Percentiles rank a stretch among this genome's conserved stretches.
Conservation (phyloP, 1,139 yeast genomes). For the Taiozyma sp. region DNA sequence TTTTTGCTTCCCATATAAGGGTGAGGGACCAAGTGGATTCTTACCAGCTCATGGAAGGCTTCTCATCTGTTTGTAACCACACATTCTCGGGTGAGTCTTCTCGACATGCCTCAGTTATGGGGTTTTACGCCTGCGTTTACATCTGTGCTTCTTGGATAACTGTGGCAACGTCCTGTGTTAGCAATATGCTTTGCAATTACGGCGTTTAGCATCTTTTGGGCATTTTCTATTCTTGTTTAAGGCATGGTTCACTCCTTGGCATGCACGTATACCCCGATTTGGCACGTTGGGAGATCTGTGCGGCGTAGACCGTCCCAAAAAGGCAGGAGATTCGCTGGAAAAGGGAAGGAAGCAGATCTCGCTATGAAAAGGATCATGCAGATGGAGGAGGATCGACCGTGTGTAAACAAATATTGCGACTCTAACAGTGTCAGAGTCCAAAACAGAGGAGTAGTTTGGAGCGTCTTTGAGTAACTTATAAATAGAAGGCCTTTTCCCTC, state of each 20-base stretch:
- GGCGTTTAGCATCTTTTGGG: not conserved
- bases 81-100: not conserved
- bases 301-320: not conserved
- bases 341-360: not conserved
- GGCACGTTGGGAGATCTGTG: not conserved
- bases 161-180: not conserved
- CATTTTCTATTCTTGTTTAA: not conserved
- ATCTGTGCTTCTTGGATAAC: not conserved
- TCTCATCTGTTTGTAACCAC: not conserved
- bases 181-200: not conserved
- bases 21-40: no score
- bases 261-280: not conserved
- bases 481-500: not conserved
- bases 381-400: not conserved
- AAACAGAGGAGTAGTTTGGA: not conserved
- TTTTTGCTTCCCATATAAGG: no score
- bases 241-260: not conserved
- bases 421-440: not conserved
- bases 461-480: not conserved
- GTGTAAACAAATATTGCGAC: not conserved
- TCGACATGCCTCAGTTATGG: not conserved
- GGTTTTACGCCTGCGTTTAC: not conserved
- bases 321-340: not conserved
- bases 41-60: no score
- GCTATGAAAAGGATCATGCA: not conserved